phyloP scores from a whole-genome alignment of 805 yeast species.

The Candida argentea region DNA sequence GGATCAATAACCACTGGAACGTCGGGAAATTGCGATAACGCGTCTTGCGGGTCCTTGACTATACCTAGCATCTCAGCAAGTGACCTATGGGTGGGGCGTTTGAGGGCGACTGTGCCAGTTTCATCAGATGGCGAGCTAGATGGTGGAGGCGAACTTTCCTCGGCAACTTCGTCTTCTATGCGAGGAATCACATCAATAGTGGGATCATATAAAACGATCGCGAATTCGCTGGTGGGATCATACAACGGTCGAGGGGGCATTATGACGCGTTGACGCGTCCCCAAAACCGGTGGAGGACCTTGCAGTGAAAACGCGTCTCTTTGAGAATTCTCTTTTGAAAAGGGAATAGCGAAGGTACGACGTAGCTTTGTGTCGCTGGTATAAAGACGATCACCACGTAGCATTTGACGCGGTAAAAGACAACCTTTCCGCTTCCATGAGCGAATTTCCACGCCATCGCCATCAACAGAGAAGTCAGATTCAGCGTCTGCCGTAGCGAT shows the following conservation, averaged over 20 bases:
- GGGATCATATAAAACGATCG: constrained; percentile 92
- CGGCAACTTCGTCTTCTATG: constrained; percentile 10
- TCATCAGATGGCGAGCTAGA: constrained; percentile 6
- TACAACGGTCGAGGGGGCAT: constrained; percentile 88
- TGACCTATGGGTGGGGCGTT: constrained; percentile 47
- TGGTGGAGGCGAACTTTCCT: constrained; percentile 6
- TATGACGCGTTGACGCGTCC: constrained; percentile 59
- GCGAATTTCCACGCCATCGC: constrained; percentile 17
- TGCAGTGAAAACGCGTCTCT: constrained; percentile 19
- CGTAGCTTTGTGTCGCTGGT: constrained; percentile 26
- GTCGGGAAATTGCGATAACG: constrained; percentile 50
- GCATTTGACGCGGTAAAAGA: constrained; percentile 43
- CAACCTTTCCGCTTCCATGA: constrained; percentile 39
- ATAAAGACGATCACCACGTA: constrained; percentile 24
- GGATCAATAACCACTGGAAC: constrained; percentile 98
- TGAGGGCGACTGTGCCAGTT: constrained; percentile 11
- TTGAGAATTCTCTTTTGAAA: constrained; percentile 28
- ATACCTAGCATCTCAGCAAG: constrained; percentile 77
- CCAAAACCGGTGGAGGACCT: constrained; percentile 72
- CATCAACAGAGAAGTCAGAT: constrained; percentile 21
- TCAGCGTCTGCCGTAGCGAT: constrained; percentile 10
- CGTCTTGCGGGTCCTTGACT: constrained; percentile 38
- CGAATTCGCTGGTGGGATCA: constrained; percentile 88
- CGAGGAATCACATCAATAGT: constrained; percentile 58
- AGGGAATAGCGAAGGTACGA: constrained; percentile 55